Conservation (phyloP, 495 filamentous ascomycete genomes). For the Melanomma pulvis-pyrius region DNA sequence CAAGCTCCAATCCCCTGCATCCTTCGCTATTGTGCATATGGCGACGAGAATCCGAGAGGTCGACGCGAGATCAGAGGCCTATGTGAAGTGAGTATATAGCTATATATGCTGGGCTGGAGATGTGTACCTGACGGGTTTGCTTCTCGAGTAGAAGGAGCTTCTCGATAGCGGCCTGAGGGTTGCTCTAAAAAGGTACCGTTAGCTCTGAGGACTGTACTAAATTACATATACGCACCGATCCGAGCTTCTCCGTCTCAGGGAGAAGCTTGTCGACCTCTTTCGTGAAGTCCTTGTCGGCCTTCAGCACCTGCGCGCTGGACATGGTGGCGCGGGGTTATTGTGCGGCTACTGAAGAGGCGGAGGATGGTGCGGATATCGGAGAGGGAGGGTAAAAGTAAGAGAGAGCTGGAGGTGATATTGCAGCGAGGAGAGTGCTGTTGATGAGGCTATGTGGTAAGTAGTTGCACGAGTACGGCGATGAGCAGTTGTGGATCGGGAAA, state of each 20-base stretch:
- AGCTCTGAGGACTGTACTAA: not conserved
- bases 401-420: not conserved
- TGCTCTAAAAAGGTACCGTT: conserved; percentile 55
- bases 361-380: not conserved
- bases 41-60: conserved; percentile 84
- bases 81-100: not conserved
- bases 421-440: conserved; percentile 4
- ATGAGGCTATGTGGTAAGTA: conserved; percentile 19
- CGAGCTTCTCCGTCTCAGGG: conserved; percentile 83
- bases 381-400: not conserved
- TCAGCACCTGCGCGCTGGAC: conserved; percentile 62
- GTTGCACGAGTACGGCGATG: not conserved
- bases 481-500: conserved; percentile 10
- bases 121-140: conserved; percentile 84
- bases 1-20: conserved; percentile 86
- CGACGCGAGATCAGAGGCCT: conserved; percentile 90
- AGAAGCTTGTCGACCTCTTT: conserved; percentile 91
- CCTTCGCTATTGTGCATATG: conserved; percentile 92
- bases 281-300: conserved; percentile 76
- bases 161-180: conserved; percentile 84
- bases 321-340: conserved; percentile 46
- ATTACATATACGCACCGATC: conserved; percentile 62
- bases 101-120: not conserved
- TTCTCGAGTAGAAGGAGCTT: conserved; percentile 91
- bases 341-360: not conserved